Evolutionary conservation across 2,329 filamentous ascomycete genomes (phyloP), one percentile per base, ranked within the genome.

Genomic region (Cordyceps sp.): DNA sequence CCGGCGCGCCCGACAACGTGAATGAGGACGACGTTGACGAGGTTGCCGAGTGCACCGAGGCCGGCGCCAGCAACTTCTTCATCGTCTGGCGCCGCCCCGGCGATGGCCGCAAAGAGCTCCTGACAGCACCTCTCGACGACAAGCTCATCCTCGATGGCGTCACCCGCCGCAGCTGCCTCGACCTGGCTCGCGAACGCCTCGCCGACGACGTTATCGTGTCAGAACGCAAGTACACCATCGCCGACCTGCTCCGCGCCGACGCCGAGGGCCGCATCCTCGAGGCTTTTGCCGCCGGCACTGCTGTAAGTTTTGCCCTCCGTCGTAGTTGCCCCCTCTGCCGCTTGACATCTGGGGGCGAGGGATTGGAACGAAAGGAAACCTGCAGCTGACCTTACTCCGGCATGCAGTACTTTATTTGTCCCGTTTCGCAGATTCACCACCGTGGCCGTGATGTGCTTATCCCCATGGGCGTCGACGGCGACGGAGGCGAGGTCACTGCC

Each of bases 1-100:
- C 21, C n/a, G 19, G n/a, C n/a, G n/a, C n/a, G n/a, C n/a, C n/a
- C n/a, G n/a, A n/a, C n/a, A n/a, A 6, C 27, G 18, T 4, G 6
- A 8, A n/a, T 6, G 27, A 19, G 6, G 30, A 9, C n/a, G 30
- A 20, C n/a, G 13, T 4, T n/a, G 30, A 32, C 25, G 30, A 18
- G 6, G 6, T 88, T 43, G 71, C 70, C 32, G 71, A 73, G 49
- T 85, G 92, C 40, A 94, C 86, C 3, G 86, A 94, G 61, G 86
- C 86, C 3, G 86, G 86, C 5, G 86, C 84, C 10, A 82, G 74
- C 47, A 94, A 94, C 58, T 93, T 93, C 59, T 93, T 94, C 48
- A 64, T 93, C 7, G 62, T 93, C 10, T 85, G 79, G 81, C 68
- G 64, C 48, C 52, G 54, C 34, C 54, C 50, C 43, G 53, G n/a